These are phyloP conservation scores for Candida qinlingensis DNA, from an alignment of 805 yeast species.

Conservation along the genomic window DNA sequence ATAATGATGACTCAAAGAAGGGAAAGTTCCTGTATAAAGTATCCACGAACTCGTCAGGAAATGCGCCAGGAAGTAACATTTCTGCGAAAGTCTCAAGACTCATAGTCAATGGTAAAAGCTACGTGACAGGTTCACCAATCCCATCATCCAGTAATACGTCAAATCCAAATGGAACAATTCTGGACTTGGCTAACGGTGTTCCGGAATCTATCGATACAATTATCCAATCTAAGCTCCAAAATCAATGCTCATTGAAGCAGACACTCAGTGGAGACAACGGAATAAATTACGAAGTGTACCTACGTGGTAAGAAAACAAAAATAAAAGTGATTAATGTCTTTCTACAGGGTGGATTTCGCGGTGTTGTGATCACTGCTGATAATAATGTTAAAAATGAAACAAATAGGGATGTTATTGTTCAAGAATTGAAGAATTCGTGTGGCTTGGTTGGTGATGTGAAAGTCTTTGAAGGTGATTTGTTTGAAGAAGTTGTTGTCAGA, in stretches of 20 bases:
- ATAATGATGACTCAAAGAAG: background rate
- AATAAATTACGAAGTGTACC: constrained; percentile 39
- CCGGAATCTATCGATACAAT: constrained; percentile 4
- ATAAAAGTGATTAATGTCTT: constrained; percentile 65
- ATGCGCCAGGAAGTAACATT: background rate
- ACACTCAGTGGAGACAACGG: constrained; percentile 72
- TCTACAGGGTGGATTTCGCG: constrained; percentile 68
- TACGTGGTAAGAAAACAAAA: constrained; percentile 23
- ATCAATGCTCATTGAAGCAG: constrained; percentile 66
- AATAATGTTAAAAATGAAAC: background rate
- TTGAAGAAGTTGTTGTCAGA: background rate
- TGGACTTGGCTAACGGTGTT: background rate
- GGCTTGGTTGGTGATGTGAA: background rate
- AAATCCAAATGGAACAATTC: background rate
- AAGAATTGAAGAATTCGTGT: background rate
- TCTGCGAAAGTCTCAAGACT: background rate
- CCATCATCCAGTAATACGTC: no score
- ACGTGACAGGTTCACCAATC: background rate
- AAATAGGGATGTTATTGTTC: background rate
- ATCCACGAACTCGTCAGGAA: constrained; percentile 2
- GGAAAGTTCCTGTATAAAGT: constrained; percentile 20
- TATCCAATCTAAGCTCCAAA: constrained; percentile 50
- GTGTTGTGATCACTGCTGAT: constrained; percentile 53
- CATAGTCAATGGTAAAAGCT: background rate
- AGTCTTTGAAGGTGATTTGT: background rate